Evolutionary conservation across 352 stramenopile genomes (phyloP).

Genomic region (Globisporangium uncinulatum): DNA sequence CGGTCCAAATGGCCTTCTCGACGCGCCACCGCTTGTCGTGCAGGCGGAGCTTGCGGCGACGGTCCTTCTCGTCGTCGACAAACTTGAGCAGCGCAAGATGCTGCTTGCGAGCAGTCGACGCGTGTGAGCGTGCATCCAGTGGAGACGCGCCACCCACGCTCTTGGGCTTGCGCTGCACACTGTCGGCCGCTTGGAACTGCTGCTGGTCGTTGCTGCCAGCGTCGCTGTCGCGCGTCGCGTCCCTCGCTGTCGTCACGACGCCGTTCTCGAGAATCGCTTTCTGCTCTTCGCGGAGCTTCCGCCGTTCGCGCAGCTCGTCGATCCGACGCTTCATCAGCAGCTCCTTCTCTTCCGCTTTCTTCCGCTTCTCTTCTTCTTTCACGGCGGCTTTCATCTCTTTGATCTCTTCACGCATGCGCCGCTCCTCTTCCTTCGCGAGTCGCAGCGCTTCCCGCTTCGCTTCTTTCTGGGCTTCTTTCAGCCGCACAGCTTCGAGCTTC

Average conservation of each 20-base stretch:
- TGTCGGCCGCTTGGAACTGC: neutral
- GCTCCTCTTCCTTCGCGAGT: conserved; percentile 63
- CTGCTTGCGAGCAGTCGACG: conserved; percentile 34
- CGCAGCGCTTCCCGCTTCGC: conserved; percentile 50
- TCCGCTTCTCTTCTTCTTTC: conserved; percentile 64
- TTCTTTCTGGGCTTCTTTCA: conserved; percentile 70
- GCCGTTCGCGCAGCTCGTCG: conserved; percentile 57
- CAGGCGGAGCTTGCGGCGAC: conserved; percentile 44
- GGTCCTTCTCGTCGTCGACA: conserved; percentile 60
- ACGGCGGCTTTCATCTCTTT: conserved; percentile 62
- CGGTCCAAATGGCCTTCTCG: conserved; percentile 47
- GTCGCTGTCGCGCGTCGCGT: conserved; percentile 5
- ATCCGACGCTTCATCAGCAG: conserved; percentile 68
- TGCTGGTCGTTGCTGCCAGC: neutral
- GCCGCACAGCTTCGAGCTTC: conserved; percentile 48
- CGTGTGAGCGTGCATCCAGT: conserved; percentile 7
- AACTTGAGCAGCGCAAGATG: conserved; percentile 59
- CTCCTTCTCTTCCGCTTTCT: conserved; percentile 68
- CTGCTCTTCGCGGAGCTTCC: conserved; percentile 64
- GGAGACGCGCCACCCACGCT: neutral
- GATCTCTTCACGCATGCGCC: conserved; percentile 60
- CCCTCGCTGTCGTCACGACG: conserved; percentile 44
- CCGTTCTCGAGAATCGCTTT: conserved; percentile 68
- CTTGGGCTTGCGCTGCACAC: conserved; percentile 14
- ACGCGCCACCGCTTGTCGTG: conserved; percentile 46